Percentiles rank a stretch among this genome's conserved stretches.
Evolutionary conservation across 1,139 yeast genomes (phyloP).

Genomic region (Candida sojae): DNA sequence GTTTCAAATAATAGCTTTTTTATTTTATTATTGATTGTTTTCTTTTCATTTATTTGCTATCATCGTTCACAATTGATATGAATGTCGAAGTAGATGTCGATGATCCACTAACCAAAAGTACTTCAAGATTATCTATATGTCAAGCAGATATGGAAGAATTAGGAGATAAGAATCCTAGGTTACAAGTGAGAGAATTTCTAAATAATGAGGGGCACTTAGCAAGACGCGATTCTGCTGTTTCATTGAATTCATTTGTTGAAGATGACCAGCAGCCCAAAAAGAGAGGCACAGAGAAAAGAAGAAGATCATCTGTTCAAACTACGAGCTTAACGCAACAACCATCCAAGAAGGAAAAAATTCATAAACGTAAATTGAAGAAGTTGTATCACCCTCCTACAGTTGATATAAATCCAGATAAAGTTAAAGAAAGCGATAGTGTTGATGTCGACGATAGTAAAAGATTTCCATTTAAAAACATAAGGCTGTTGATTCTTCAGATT

Average conservation of each 20-base stretch:
- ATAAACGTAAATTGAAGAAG: slow-evolving; percentile 36
- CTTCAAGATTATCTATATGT: slow-evolving; percentile 32
- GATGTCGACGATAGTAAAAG: slow-evolving; percentile 14
- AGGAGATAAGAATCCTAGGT: slow-evolving; percentile 18
- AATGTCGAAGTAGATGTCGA: slow-evolving; percentile 7
- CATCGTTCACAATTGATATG: background rate
- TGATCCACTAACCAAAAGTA: slow-evolving; percentile 24
- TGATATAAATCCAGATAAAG: slow-evolving; percentile 13
- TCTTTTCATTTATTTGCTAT: background rate
- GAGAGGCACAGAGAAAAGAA: slow-evolving; percentile 32
- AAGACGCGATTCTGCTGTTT: slow-evolving; percentile 29
- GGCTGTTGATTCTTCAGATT: slow-evolving; percentile 53
- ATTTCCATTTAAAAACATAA: slow-evolving; percentile 41
- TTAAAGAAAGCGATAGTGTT: slow-evolving; percentile 14
- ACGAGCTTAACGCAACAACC: slow-evolving; percentile 11
- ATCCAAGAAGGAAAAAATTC: slow-evolving; percentile 23
- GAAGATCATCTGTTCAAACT: slow-evolving; percentile 42
- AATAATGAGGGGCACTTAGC: background rate
- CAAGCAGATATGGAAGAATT: slow-evolving; percentile 19
- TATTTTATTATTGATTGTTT: background rate
- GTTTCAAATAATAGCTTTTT: no score
- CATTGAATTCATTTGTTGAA: slow-evolving; percentile 23
- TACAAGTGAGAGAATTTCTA: slow-evolving; percentile 20
- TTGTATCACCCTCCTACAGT: slow-evolving; percentile 32
- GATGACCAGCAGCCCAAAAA: slow-evolving; percentile 11